Percentiles rank a stretch among this genome's conserved stretches.
phyloP scores from a whole-genome alignment of 345 rosid genomes.

The Euclidium syriacum region DNA sequence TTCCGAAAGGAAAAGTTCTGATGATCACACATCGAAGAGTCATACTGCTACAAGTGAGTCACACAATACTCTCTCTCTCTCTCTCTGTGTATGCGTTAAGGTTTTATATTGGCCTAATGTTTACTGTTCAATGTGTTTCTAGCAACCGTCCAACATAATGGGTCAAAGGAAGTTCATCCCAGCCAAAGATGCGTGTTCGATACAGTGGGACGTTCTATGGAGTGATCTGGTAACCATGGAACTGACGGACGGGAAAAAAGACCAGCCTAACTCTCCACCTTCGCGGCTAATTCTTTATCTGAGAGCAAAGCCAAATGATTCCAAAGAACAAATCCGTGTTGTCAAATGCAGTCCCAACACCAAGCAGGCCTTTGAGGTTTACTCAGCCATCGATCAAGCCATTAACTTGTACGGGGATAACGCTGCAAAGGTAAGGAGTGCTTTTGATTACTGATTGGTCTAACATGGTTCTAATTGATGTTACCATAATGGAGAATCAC shows the following conservation, averaged over 20 bases:
- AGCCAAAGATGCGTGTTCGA: conserved; percentile 87
- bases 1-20: conserved; percentile 70
- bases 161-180: conserved; percentile 89
- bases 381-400: conserved; percentile 68
- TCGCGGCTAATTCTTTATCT: conserved; percentile 64
- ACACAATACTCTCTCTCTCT: not conserved
- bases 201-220: conserved; percentile 87
- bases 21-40: conserved; percentile 82
- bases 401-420: conserved; percentile 53
- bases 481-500: not conserved
- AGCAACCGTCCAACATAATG: conserved; percentile 87
- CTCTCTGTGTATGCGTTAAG: not conserved
- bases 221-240: conserved; percentile 79
- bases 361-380: conserved; percentile 63
- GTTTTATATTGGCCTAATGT: not conserved
- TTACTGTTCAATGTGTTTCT: conserved; percentile 16
- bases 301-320: conserved; percentile 45
- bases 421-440: conserved; percentile 51
- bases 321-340: conserved; percentile 62
- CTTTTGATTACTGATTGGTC: not conserved
- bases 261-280: conserved; percentile 62
- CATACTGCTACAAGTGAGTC: conserved; percentile 75
- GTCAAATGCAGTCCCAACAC: conserved; percentile 73
- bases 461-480: not conserved
- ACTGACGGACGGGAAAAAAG: conserved; percentile 77